A percentile compares a stretch with the other conserved stretches of the same genome.
These are phyloP conservation scores for Calonectria leucothoes DNA, from an alignment of 2,329 filamentous ascomycete species.

Conservation along the genomic window DNA sequence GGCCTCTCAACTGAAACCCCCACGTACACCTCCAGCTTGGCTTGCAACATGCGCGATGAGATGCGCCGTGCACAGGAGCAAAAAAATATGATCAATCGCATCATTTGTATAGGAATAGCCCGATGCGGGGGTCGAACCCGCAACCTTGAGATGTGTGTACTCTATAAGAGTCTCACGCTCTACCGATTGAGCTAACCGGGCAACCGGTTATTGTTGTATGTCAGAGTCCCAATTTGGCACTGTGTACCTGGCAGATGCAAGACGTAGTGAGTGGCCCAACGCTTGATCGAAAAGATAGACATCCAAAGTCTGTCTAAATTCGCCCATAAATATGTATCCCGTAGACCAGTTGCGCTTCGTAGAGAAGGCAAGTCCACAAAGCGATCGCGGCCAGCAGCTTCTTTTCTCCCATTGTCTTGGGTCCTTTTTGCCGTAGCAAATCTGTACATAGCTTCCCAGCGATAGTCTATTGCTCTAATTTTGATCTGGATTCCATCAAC, in stretches of 20 bases:
- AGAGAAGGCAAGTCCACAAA: no score
- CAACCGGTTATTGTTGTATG: conserved; percentile 23
- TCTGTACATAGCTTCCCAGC: no score
- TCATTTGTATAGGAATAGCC: conserved; percentile 47
- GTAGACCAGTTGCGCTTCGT: no score
- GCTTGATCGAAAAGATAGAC: not conserved
- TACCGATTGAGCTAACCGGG: conserved; percentile 61
- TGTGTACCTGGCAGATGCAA: not conserved
- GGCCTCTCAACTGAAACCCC: not conserved
- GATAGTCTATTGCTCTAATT: not conserved
- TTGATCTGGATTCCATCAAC: not conserved
- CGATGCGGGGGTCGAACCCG: conserved; percentile 61
- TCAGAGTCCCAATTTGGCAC: not conserved
- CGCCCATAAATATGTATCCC: not conserved
- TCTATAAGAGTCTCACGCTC: conserved; percentile 76
- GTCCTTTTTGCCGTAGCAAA: no score
- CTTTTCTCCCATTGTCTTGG: no score
- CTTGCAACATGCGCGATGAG: no score
- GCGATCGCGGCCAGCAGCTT: no score
- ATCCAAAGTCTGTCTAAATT: not conserved
- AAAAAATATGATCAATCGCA: conserved; percentile 14
- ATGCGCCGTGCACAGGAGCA: not conserved
- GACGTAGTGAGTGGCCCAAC: not conserved
- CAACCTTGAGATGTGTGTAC: conserved; percentile 61
- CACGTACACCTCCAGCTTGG: not conserved